Conservation (phyloP, 2,329 filamentous ascomycete genomes). For the Botrytis elliptica region DNA sequence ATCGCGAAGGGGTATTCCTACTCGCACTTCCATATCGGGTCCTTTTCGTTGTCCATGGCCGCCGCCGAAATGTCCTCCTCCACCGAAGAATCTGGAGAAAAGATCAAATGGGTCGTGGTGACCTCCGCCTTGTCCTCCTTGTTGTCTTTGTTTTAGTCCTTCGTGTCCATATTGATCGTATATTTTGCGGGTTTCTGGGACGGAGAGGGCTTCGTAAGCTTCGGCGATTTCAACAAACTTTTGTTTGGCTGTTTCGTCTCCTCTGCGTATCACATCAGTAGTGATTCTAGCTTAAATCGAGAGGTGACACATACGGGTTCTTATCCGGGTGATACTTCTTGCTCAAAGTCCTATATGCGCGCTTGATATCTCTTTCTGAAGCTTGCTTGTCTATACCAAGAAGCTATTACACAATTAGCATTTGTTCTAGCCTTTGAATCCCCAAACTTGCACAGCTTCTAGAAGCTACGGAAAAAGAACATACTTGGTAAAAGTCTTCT, state of each 20-base stretch:
- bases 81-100: constrained; percentile 95
- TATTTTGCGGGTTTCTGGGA: constrained; percentile 75
- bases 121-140: constrained; percentile 61
- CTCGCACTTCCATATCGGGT: constrained; percentile 83
- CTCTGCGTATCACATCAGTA: constrained; percentile 48
- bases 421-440: neutral
- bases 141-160: constrained; percentile 78
- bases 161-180: constrained; percentile 96
- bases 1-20: constrained; percentile 77
- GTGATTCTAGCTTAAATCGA: neutral
- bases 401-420: constrained; percentile 51
- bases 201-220: constrained; percentile 88
- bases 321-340: constrained; percentile 98
- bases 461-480: constrained; percentile 1
- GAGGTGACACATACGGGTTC: constrained; percentile 69
- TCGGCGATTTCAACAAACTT: constrained; percentile 94
- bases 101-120: constrained; percentile 91
- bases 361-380: constrained; percentile 85
- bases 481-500: constrained; percentile 79
- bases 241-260: constrained; percentile 74
- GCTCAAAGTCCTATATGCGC: constrained; percentile 84
- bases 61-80: constrained; percentile 67
- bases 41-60: constrained; percentile 75
- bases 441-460: neutral
- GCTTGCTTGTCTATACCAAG: constrained; percentile 78